Conservation (phyloP, 2,329 filamentous ascomycete species). For the Clonostachys chloroleuca region DNA sequence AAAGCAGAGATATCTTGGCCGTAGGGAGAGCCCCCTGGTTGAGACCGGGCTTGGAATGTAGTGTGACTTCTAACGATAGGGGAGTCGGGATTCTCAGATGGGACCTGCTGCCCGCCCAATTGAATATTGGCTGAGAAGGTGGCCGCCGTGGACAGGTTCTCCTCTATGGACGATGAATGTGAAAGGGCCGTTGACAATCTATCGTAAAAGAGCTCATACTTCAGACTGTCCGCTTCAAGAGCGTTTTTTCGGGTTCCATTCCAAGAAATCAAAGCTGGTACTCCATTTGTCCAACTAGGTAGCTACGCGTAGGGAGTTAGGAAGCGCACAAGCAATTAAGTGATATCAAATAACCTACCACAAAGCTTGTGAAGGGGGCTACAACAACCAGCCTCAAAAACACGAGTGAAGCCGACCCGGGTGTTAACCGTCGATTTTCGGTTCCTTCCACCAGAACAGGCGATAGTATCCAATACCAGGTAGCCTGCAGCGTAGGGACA, state of each 20-base stretch:
- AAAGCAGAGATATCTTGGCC: slow-evolving; percentile 14
- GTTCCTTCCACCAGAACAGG: neutral
- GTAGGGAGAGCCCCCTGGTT: neutral
- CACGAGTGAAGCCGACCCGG: neutral
- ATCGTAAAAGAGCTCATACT: too few species aligned
- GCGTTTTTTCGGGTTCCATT: too few species aligned
- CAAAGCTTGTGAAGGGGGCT: neutral
- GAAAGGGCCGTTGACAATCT: neutral
- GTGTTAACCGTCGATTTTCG: neutral
- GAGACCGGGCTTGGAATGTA: neutral
- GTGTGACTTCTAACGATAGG: neutral
- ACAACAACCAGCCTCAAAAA: neutral
- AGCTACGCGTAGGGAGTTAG: too few species aligned
- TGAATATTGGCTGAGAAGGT: too few species aligned
- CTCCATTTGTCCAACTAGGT: too few species aligned
- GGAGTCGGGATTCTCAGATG: neutral
- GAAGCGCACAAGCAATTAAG: neutral
- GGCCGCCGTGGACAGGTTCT: too few species aligned
- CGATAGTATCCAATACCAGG: slow-evolving; percentile 4
- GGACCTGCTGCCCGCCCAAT: neutral
- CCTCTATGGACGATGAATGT: neutral
- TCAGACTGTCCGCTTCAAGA: too few species aligned
- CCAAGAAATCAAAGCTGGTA: too few species aligned
- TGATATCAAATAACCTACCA: neutral
- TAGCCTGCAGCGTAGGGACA: neutral